Conservation (phyloP, 2,329 filamentous ascomycete genomes). For the Diaporthe citrichinensis region DNA sequence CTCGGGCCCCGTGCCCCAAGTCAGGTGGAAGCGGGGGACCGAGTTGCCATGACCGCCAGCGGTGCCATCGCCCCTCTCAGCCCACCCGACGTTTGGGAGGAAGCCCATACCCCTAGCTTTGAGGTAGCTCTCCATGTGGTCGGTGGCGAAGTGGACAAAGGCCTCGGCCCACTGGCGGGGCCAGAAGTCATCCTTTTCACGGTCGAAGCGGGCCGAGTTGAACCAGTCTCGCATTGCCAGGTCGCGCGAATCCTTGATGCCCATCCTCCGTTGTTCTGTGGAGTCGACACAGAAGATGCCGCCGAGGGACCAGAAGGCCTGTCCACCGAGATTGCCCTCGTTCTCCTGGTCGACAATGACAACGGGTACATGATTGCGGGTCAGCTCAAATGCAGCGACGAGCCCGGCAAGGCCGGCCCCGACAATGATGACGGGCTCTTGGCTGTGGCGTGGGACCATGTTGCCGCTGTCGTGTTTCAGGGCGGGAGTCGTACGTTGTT, state of each 20-base stretch:
- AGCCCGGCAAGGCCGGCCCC: slow-evolving; percentile 72
- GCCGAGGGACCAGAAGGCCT: slow-evolving; percentile 76
- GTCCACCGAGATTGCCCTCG: slow-evolving; percentile 68
- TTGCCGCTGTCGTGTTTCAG: neutral
- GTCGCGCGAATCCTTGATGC: slow-evolving; percentile 70
- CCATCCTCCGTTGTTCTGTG: slow-evolving; percentile 67
- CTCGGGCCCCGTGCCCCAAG: slow-evolving; percentile 74
- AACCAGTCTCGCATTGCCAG: slow-evolving; percentile 73
- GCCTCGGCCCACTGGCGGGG: slow-evolving; percentile 74
- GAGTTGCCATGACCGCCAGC: slow-evolving; percentile 73
- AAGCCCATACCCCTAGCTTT: slow-evolving; percentile 67
- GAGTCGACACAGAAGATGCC: slow-evolving; percentile 73
- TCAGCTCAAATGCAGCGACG: slow-evolving; percentile 71
- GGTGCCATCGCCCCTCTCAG: slow-evolving; percentile 69
- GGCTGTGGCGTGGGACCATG: slow-evolving; percentile 18
- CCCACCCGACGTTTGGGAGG: slow-evolving; percentile 70
- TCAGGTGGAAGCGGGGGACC: slow-evolving; percentile 73
- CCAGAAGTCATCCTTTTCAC: slow-evolving; percentile 69
- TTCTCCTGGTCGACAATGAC: slow-evolving; percentile 73
- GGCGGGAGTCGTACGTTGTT: neutral
- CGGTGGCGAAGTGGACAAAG: slow-evolving; percentile 73
- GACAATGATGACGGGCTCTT: slow-evolving; percentile 66
- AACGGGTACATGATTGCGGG: slow-evolving; percentile 62
- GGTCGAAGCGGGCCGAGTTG: slow-evolving; percentile 70
- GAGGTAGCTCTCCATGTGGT: slow-evolving; percentile 71